These are phyloP conservation scores for Echeveria elegans DNA, from an alignment of 164 flowering plant genomes.

Conservation along the genomic window DNA sequence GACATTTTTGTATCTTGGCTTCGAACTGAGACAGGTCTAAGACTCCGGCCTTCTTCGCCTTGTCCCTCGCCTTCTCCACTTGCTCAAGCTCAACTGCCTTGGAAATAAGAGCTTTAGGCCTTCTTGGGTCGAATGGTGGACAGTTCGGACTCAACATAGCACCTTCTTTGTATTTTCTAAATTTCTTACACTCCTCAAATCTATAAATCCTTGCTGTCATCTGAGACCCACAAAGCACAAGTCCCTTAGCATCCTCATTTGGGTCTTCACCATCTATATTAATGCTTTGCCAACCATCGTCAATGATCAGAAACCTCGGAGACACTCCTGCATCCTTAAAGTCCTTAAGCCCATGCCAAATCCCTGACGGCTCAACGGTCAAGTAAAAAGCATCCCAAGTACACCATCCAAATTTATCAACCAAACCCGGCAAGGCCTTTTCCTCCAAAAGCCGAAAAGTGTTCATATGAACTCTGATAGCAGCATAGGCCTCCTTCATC, in stretches of 20 bases:
- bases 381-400: constrained; percentile 90
- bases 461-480: background rate
- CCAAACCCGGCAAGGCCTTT: constrained; percentile 27
- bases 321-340: constrained; percentile 46
- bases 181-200: constrained; percentile 59
- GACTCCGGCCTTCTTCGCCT: constrained; percentile 31
- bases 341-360: constrained; percentile 65
- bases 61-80: constrained; percentile 46
- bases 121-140: constrained; percentile 44
- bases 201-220: constrained; percentile 72
- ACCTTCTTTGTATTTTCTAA: constrained; percentile 47
- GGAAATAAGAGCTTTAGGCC: constrained; percentile 49
- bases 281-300: constrained; percentile 89
- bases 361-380: constrained; percentile 64
- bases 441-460: background rate
- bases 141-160: constrained; percentile 28
- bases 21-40: constrained; percentile 34
- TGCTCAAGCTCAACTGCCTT: constrained; percentile 66
- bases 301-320: constrained; percentile 71
- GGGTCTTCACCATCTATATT: constrained; percentile 45
- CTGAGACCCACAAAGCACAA: constrained; percentile 74
- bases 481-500: background rate
- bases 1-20: constrained; percentile 25
- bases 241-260: constrained; percentile 47
- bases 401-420: constrained; percentile 83